Base-by-base conservation (phyloP, 129 eudicot species). In the Lactuca saligna region DNA sequence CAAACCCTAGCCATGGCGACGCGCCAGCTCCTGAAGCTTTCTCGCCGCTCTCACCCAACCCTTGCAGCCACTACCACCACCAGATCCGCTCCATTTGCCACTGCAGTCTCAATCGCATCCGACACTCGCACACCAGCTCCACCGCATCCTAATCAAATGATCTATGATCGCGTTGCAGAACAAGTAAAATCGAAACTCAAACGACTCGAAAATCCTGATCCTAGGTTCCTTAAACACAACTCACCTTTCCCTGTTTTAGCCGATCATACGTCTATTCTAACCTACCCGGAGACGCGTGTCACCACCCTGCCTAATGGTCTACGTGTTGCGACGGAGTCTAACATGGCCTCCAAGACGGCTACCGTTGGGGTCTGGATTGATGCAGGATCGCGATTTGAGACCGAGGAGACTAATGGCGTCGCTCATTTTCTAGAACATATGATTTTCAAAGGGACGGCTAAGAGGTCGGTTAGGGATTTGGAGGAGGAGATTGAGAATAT, bases 401-500 rank as follows among this genome's bases (percentile, higher is more conserved):
- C 81, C 6, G 99, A 89, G 1, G 95, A 80, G 73, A 70, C 88
- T 0, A 93, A 83, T 8, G 99, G 99, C 0, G 89, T 88, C 5
- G 97, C 97, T 2, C 95, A 89, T 63, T 94, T 94, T 61, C 44
- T 89, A 6, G 95, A 94, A 80, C 97, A 87, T 57, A 85, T 93
- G 95, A 85, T 89, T 14, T 87, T 89, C 29, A 89, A 93, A 76
- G 99, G 99, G 67, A 89, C 97, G 0, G 84, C 69, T 69, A 82
- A 63, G 78, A 79, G 95, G 82, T 33, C 69, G 1, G 88, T 83
- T 29, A 72, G 90, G 74, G 61, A 70, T 12, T 65, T 93, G 72
- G 97, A 93, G 74, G 93, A 87, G 78, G 95, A 89, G 86, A 83
- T 94, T 75, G 99, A 89, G 96, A 85, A 94, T 80, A 85, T 94